Evolutionary conservation across 164 flowering plant genomes (phyloP).

Genomic region (Saururus chinensis): DNA sequence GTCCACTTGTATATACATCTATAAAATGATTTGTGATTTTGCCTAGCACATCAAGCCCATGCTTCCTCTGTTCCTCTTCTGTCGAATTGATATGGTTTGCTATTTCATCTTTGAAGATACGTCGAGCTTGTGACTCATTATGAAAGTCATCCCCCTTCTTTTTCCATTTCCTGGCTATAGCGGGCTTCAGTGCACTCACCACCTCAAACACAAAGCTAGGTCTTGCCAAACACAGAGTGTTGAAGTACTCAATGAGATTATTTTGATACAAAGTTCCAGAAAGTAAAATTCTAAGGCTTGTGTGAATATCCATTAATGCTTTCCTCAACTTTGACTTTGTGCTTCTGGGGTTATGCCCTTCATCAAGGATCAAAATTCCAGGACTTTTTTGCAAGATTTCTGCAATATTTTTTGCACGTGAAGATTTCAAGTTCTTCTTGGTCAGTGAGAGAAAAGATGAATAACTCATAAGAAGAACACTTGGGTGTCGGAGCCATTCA

Average conservation of each 20-base stretch:
- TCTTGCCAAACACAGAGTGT: slow-evolving; percentile 80
- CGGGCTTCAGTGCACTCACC: slow-evolving; percentile 18
- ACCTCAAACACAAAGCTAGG: slow-evolving; percentile 65
- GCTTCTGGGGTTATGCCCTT: slow-evolving; percentile 98
- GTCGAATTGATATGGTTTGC: slow-evolving; percentile 49
- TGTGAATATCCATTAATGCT: slow-evolving; percentile 72
- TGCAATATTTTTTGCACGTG: slow-evolving; percentile 58
- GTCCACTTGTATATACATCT: slow-evolving; percentile 65
- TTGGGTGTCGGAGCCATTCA: slow-evolving; percentile 84
- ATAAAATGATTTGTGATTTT: slow-evolving; percentile 61
- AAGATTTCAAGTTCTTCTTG: slow-evolving; percentile 45
- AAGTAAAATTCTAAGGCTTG: slow-evolving; percentile 62
- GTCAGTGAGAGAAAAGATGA: slow-evolving; percentile 64
- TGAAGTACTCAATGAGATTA: slow-evolving; percentile 88
- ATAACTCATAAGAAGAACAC: slow-evolving; percentile 90
- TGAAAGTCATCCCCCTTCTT: slow-evolving; percentile 14
- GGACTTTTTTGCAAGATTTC: slow-evolving; percentile 59
- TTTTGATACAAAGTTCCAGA: slow-evolving; percentile 93
- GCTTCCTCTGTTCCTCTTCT: slow-evolving; percentile 30
- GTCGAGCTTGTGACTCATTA: slow-evolving; percentile 40
- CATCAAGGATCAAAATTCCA: slow-evolving; percentile 76
- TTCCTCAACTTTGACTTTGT: slow-evolving; percentile 76
- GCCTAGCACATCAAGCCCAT: slow-evolving; percentile 53
- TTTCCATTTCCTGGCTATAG: slow-evolving; percentile 22
- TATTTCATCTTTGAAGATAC: slow-evolving; percentile 57